These are phyloP conservation scores for Fusarium sp. DNA, from an alignment of 2,329 filamentous ascomycete species.

Conservation along the genomic window DNA sequence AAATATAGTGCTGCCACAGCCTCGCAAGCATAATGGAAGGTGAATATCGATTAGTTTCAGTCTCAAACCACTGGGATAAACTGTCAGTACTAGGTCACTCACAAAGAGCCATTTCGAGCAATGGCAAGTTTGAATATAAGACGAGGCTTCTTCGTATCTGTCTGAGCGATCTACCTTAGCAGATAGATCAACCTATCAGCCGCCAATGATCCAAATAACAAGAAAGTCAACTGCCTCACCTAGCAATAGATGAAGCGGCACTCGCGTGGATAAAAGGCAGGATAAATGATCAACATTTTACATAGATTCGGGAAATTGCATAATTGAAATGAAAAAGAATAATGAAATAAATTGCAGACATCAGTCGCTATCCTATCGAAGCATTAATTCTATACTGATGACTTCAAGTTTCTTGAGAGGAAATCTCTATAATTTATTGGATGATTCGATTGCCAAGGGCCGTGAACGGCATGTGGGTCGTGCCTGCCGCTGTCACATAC, in stretches of 20 bases:
- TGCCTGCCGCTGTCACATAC: slow-evolving; percentile 12
- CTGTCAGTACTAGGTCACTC: too few species aligned
- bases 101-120: neutral
- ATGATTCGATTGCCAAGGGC: neutral
- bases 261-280: neutral
- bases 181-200: too few species aligned
- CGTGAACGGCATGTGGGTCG: slow-evolving; percentile 14
- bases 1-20: neutral
- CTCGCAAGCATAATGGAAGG: neutral
- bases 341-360: neutral
- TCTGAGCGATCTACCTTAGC: accelerated
- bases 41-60: neutral
- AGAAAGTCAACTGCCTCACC: neutral
- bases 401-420: neutral
- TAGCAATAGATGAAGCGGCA: neutral
- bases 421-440: neutral
- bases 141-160: too few species aligned
- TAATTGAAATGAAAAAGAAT: too few species aligned
- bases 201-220: neutral
- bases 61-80: neutral
- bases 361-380: neutral
- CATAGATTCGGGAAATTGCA: neutral
- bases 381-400: too few species aligned
- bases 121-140: neutral
- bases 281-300: neutral